Conservation (phyloP, 1,284 basidiomycete species). For the Melampsora larici-populina region DNA sequence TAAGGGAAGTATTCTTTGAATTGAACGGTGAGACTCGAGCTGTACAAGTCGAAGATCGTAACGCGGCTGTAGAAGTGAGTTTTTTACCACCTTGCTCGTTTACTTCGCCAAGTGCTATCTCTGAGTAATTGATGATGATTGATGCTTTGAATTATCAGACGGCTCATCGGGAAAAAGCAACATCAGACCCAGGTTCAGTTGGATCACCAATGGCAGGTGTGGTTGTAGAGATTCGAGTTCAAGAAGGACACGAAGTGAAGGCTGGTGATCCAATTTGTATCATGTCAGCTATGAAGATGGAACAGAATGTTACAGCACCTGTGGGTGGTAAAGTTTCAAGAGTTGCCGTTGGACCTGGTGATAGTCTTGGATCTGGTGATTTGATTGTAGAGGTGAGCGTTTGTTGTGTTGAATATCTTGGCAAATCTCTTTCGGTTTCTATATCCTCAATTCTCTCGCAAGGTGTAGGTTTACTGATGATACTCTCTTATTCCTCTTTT, state of each 20-base stretch:
- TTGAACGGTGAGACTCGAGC: slow-evolving; percentile 67
- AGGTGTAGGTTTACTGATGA: background rate
- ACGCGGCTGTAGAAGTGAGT: slow-evolving; percentile 75
- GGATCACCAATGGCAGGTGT: slow-evolving; percentile 82
- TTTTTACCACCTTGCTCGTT: background rate
- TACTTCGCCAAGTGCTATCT: background rate
- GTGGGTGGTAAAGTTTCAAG: slow-evolving; percentile 92
- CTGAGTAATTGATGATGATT: background rate
- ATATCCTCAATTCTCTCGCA: too few species aligned
- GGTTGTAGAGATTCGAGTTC: slow-evolving; percentile 92
- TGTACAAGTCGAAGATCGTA: slow-evolving; percentile 89
- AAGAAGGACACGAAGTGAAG: slow-evolving; percentile 94
- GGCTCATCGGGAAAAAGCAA: slow-evolving; percentile 87
- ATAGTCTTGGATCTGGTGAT: slow-evolving; percentile 54
- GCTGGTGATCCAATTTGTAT: slow-evolving; percentile 85
- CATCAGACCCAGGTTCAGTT: slow-evolving; percentile 86
- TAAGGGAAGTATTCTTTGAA: slow-evolving; percentile 97
- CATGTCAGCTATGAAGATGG: too few species aligned
- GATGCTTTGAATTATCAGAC: too few species aligned
- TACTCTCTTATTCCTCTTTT: background rate
- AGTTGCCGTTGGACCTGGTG: too few species aligned
- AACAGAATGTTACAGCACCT: slow-evolving; percentile 85
- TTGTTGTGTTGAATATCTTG: background rate
- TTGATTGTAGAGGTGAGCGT: slow-evolving; percentile 31
- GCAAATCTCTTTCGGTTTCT: too few species aligned